A percentile compares a stretch with the other conserved stretches of the same genome.
Conservation (phyloP, 805 yeast genomes). For the Starmerella vaccinii region DNA sequence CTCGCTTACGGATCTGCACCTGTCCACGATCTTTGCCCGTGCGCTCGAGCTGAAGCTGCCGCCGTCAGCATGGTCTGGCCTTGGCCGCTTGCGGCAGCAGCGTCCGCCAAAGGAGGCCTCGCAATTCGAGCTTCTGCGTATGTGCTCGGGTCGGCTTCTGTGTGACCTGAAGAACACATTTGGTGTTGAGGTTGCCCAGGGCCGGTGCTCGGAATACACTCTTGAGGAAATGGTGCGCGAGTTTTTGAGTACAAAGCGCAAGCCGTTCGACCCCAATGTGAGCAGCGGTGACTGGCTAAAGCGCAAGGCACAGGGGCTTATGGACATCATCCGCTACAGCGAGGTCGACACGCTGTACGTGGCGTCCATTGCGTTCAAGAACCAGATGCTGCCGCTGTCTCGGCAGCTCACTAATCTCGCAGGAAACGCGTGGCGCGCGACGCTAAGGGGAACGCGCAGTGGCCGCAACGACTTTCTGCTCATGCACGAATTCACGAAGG, state of each 20-base stretch:
- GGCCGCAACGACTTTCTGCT: conserved; percentile 91
- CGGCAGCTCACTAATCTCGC: conserved; percentile 87
- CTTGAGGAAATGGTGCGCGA: conserved; percentile 80
- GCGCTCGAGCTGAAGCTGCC: conserved; percentile 63
- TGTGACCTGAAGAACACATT: conserved; percentile 91
- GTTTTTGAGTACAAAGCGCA: conserved; percentile 54
- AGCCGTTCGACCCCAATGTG: conserved; percentile 51
- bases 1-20: conserved; percentile 61
- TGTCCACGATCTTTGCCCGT: conserved; percentile 73
- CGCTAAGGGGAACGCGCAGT: conserved; percentile 88
- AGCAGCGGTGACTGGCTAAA: conserved; percentile 44
- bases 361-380: conserved; percentile 67
- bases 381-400: conserved; percentile 78
- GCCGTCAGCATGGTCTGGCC: conserved; percentile 51
- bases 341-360: conserved; percentile 55
- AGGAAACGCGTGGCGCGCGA: conserved; percentile 95
- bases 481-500: conserved; percentile 77
- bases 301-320: conserved; percentile 51
- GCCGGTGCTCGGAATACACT: conserved; percentile 85
- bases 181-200: conserved; percentile 84
- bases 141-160: conserved; percentile 72
- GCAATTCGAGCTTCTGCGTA: conserved; percentile 47
- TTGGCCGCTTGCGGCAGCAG: conserved; percentile 49
- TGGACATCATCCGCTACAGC: conserved; percentile 63
- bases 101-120: conserved; percentile 13